These are phyloP conservation scores for Brassica juncea DNA, from an alignment of 345 rosid genomes.

Conservation along the genomic window DNA sequence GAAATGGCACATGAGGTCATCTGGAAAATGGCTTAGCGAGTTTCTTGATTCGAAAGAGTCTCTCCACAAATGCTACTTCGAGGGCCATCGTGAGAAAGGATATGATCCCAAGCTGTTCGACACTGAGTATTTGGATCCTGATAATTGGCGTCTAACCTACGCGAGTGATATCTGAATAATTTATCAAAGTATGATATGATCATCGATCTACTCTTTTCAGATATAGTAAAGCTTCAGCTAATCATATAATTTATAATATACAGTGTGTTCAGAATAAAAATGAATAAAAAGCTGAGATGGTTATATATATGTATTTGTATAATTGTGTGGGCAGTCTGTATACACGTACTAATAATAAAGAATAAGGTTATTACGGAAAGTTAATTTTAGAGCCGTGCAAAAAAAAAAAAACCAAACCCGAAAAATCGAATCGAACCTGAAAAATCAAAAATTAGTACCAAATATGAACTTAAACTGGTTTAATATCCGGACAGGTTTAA, in stretches of 20 bases:
- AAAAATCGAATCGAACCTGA: no score
- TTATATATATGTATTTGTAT: slow-evolving; percentile 9
- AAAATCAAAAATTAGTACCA: no score
- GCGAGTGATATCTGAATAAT: slow-evolving; percentile 23
- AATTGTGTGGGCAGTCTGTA: background rate
- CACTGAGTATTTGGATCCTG: background rate
- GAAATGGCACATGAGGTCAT: slow-evolving; percentile 43
- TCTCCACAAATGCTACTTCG: slow-evolving; percentile 30
- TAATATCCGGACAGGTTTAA: no score
- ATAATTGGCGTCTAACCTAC: background rate
- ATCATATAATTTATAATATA: slow-evolving; percentile 5
- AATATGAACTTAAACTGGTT: no score
- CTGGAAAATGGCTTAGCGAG: slow-evolving; percentile 37
- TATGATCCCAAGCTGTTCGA: background rate
- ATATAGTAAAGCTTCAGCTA: slow-evolving; percentile 9
- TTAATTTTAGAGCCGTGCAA: background rate
- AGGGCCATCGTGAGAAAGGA: slow-evolving; percentile 33
- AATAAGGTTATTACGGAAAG: slow-evolving; percentile 10
- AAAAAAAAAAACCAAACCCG: no score
- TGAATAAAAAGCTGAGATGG: slow-evolving; percentile 23
- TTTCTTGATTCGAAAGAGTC: slow-evolving; percentile 27
- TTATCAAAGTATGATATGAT: slow-evolving; percentile 10
- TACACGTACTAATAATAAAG: slow-evolving; percentile 4
- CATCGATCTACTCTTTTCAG: slow-evolving; percentile 14
- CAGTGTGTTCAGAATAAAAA: slow-evolving; percentile 8